Evolutionary conservation across 257 asterid genomes (phyloP), one percentile per base, ranked within the genome.

Genomic region (Nicotiana tomentosiformis): DNA sequence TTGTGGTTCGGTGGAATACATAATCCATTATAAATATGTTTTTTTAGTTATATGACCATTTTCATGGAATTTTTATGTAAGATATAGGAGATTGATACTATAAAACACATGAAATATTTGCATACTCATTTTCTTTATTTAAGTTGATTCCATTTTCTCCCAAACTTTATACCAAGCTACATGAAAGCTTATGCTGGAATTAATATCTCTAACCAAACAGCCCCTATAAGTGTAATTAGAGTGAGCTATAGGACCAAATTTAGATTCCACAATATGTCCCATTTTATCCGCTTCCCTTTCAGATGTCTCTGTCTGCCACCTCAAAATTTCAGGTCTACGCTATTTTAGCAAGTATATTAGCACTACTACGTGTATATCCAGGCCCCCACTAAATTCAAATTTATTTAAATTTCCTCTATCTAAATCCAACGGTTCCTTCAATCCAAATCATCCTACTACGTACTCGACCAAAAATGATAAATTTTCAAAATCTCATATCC

Each of bases 381-480:
- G 55, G 55, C 78, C 66, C 56, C 60, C 57, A 61, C 33, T 18
- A 85, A 85, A 70, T 86, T 92, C 84, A 88, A 85, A 76, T 76
- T 26, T 51, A 86, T n/a, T 56, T 43, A 57, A n/a, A 55, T 82
- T 56, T 78, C 12, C 77, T 77, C 64, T n/a, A 84, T 84, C 87
- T 82, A 90, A 88, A 88, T 87, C 89, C 85, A 86, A 87, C 91
- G 95, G 94, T 84, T 90, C 35, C 8, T 76, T 51, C 23, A 74
- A 49, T 84, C 62, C 80, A 65, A 67, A 74, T 65, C 85, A 80
- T 74, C 10, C 66, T 4, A 68, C 26, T 68, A 68, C 0, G n/a
- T 4, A 11, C 1, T 53, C 15, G 57, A 39, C 78, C 18, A 64
- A 70, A 66, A 18, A 33, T 56, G 15, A 69, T 72, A 55, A 20